Evolutionary conservation across 2,329 filamentous ascomycete species (phyloP).

Genomic region (Aschersonia sp.): DNA sequence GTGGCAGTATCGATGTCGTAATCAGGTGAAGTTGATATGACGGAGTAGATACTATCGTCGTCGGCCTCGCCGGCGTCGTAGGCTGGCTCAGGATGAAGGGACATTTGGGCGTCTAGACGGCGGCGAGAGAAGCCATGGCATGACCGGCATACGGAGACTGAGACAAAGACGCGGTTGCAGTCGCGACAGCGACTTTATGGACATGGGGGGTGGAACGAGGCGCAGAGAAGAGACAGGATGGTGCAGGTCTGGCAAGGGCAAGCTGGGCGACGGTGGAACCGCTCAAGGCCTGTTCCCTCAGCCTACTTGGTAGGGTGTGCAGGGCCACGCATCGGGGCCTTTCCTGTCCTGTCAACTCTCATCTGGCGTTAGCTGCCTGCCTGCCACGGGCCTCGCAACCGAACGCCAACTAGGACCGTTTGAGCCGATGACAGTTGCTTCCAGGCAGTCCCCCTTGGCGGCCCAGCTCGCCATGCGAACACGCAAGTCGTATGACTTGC

Average conservation of each 20-base stretch:
- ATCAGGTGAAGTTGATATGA: constrained; percentile 13
- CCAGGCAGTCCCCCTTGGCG: no score
- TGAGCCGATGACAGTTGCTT: neutral
- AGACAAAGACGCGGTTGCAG: constrained; percentile 1
- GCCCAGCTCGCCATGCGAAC: no score
- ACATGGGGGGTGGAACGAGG: neutral
- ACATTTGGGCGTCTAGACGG: constrained; percentile 3
- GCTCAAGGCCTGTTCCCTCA: no score
- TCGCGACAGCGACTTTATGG: neutral
- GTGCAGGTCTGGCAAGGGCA: no score
- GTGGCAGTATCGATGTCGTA: constrained; percentile 10
- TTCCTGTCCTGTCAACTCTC: neutral
- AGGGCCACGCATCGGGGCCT: neutral
- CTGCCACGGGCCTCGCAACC: neutral
- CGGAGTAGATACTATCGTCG: constrained; percentile 13
- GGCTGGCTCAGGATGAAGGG: constrained; percentile 2
- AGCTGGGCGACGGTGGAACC: no score
- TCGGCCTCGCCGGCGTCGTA: constrained; percentile 6
- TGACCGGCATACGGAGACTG: neutral
- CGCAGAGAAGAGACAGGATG: neutral
- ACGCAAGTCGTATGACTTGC: no score
- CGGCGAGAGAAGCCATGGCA: constrained; percentile 3
- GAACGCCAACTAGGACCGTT: neutral
- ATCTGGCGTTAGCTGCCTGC: neutral
- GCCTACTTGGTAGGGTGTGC: no score